Evolutionary conservation across 1,284 basidiomycete species (phyloP).

Genomic region (Xerocomus minutiporus): DNA sequence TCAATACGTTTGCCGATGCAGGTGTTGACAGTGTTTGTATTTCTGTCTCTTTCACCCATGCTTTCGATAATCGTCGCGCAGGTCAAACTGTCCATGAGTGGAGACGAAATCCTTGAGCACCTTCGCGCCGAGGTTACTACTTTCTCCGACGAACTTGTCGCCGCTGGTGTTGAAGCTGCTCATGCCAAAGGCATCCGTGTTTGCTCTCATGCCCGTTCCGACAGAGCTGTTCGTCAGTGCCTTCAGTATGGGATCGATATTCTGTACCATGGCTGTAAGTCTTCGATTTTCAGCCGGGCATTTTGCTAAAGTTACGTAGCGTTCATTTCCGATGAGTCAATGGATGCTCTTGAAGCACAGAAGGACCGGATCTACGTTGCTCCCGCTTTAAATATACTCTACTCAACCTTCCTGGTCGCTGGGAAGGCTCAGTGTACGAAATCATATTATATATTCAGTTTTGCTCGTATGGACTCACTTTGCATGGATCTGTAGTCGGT

Average conservation of each 20-base stretch:
- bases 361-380: slow-evolving; percentile 31
- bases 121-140: slow-evolving; percentile 34
- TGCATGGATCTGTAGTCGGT: slow-evolving; percentile 14
- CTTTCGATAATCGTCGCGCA: not conserved
- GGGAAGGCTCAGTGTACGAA: slow-evolving; percentile 21
- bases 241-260: slow-evolving; percentile 34
- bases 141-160: slow-evolving; percentile 31
- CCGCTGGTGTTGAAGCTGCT: slow-evolving; percentile 30
- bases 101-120: slow-evolving; percentile 34
- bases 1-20: slow-evolving; percentile 20
- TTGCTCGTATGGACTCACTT: not conserved
- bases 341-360: slow-evolving; percentile 32
- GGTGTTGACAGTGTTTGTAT: slow-evolving; percentile 22
- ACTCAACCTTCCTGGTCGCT: slow-evolving; percentile 26
- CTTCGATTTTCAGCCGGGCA: not conserved
- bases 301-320: slow-evolving; percentile 13
- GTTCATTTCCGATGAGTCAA: slow-evolving; percentile 33
- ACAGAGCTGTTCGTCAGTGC: slow-evolving; percentile 27
- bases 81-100: slow-evolving; percentile 33
- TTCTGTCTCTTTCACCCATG: not conserved
- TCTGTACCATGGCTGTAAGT: slow-evolving; percentile 27
- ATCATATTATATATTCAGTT: not conserved
- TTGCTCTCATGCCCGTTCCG: slow-evolving; percentile 34
- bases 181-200: slow-evolving; percentile 32
- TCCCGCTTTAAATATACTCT: slow-evolving; percentile 33